These are phyloP conservation scores for Ceratocystis smalleyi DNA, from an alignment of 2,329 filamentous ascomycete genomes.

Conservation along the genomic window DNA sequence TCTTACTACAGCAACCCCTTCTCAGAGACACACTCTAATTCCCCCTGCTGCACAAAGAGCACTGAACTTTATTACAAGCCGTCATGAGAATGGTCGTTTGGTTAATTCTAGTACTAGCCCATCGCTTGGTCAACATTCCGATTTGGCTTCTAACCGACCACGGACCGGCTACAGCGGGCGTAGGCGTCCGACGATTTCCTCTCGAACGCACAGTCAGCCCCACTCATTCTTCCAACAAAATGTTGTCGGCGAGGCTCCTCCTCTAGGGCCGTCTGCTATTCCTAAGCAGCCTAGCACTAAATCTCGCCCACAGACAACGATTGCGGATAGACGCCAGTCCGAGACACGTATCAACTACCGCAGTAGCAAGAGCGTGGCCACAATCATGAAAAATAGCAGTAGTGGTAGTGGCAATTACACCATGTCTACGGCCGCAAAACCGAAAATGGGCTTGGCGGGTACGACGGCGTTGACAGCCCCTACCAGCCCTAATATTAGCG, in stretches of 20 bases:
- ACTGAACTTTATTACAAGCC: constrained; percentile 35
- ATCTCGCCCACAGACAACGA: constrained; percentile 18
- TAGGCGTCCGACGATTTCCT: constrained; percentile 15
- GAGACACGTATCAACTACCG: constrained; percentile 7
- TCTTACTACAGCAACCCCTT: not conserved
- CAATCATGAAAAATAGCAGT: constrained; percentile 20
- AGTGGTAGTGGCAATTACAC: not conserved
- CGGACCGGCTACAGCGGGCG: constrained; percentile 9
- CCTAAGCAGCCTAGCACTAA: constrained; percentile 6
- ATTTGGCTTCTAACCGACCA: constrained; percentile 26
- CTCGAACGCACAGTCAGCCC: constrained; percentile 17
- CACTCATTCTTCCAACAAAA: constrained; percentile 16
- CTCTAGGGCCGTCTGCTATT: constrained; percentile 15
- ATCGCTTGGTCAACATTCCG: not conserved
- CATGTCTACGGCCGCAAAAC: not conserved
- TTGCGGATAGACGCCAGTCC: constrained; percentile 24
- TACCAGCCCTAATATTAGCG: not conserved
- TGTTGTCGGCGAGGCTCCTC: constrained; percentile 1
- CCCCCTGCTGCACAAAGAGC: constrained; percentile 34
- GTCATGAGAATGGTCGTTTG: constrained; percentile 20
- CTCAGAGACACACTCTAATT: constrained; percentile 25
- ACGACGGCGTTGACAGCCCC: not conserved
- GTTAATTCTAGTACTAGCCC: constrained; percentile 19
- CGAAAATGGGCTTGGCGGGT: not conserved
- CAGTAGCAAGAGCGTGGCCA: not conserved